Evolutionary conservation across 2,329 filamentous ascomycete genomes (phyloP).

Genomic region (Apiospora kogelbergensis): DNA sequence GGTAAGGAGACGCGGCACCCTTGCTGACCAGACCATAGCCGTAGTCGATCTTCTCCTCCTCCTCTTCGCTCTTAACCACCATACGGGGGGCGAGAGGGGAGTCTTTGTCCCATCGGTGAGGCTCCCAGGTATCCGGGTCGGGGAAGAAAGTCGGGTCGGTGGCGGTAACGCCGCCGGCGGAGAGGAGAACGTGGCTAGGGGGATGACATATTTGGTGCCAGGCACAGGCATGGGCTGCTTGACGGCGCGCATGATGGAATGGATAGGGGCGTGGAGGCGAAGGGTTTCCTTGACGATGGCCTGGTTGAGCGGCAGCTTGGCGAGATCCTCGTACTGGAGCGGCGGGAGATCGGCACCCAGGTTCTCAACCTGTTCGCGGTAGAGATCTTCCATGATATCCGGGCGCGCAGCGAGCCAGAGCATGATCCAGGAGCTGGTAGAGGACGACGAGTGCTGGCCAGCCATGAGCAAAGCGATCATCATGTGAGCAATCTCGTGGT

Average conservation of each 20-base stretch:
- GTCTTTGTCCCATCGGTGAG: conserved; percentile 81
- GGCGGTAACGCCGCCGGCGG: conserved; percentile 80
- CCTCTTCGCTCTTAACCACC: conserved; percentile 44
- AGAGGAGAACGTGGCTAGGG: conserved; percentile 75
- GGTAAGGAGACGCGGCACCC: conserved; percentile 83
- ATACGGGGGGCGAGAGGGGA: conserved; percentile 54
- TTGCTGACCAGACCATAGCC: conserved; percentile 93
- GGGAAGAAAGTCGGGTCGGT: conserved; percentile 76
- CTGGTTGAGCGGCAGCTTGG: conserved; percentile 77
- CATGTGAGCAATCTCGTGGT: conserved; percentile 85
- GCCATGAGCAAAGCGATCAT: conserved; percentile 95
- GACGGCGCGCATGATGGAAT: conserved; percentile 91
- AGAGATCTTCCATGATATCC: conserved; percentile 76
- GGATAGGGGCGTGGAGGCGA: conserved; percentile 86
- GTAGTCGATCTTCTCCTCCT: conserved; percentile 83
- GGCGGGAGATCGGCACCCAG: conserved; percentile 74
- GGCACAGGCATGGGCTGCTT: conserved; percentile 84
- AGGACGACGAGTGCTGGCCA: conserved; percentile 85
- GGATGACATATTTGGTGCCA: conserved; percentile 80
- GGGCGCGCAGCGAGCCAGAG: conserved; percentile 77
- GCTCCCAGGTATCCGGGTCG: conserved; percentile 80
- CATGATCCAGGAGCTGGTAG: conserved; percentile 82
- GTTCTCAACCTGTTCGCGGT: conserved; percentile 74
- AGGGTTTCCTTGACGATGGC: conserved; percentile 91
- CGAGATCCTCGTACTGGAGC: conserved; percentile 74